Percentiles rank a stretch among this genome's conserved stretches.
Evolutionary conservation across 1,139 yeast species (phyloP).

Genomic region (Pichia sp.): DNA sequence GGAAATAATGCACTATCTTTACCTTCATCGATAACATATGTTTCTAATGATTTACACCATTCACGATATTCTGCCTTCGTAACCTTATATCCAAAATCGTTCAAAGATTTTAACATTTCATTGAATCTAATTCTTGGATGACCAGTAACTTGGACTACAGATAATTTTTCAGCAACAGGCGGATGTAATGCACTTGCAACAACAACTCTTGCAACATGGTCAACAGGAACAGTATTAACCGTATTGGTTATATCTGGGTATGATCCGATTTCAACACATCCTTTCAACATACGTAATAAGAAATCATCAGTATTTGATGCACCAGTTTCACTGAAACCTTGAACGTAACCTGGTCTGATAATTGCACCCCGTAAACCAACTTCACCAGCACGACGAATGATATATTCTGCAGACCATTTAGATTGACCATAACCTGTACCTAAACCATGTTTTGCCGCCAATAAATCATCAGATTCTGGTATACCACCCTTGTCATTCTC

Average conservation of each 20-base stretch:
- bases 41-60: constrained; percentile 77
- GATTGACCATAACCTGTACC: constrained; percentile 96
- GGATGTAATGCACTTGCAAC: constrained; percentile 81
- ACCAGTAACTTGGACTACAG: constrained; percentile 94
- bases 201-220: constrained; percentile 90
- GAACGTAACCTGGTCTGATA: constrained; percentile 92
- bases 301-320: constrained; percentile 94
- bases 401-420: constrained; percentile 94
- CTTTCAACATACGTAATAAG: constrained; percentile 88
- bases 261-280: constrained; percentile 80
- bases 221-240: constrained; percentile 97
- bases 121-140: constrained; percentile 86
- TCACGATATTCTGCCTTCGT: constrained; percentile 57
- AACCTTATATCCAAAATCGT: constrained; percentile 66
- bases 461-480: constrained; percentile 72
- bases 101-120: constrained; percentile 62
- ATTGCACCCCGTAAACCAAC: constrained; percentile 84
- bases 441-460: constrained; percentile 74
- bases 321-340: constrained; percentile 81
- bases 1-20: constrained; percentile 89
- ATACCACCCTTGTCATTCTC: constrained; percentile 67
- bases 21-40: constrained; percentile 58
- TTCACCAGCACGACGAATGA: constrained; percentile 81
- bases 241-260: constrained; percentile 82
- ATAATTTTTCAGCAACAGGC: constrained; percentile 40